Evolutionary conservation across 352 stramenopile genomes (phyloP).

Genomic region (Phytophthora sojae): DNA sequence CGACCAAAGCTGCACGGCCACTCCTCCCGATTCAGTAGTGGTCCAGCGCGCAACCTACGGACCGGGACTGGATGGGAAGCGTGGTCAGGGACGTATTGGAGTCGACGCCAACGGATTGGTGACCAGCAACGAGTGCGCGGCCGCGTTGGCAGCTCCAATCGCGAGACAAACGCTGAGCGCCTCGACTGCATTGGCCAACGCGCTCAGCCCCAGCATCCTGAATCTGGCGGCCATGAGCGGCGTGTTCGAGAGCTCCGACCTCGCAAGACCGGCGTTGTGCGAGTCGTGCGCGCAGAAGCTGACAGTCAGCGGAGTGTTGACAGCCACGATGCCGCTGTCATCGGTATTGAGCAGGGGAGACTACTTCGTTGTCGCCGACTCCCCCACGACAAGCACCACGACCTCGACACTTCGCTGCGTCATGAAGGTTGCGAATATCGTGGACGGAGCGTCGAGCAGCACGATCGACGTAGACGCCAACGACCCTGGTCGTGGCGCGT

Average conservation of each 20-base stretch:
- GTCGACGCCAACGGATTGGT: conserved; percentile 7
- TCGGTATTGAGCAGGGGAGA: conserved; percentile 25
- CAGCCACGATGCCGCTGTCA: conserved; percentile 46
- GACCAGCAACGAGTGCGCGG: conserved; percentile 62
- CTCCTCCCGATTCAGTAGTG: conserved; percentile 28
- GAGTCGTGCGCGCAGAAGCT: conserved; percentile 69
- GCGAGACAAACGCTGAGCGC: conserved; percentile 57
- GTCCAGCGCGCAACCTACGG: conserved; percentile 57
- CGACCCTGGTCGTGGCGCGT: conserved; percentile 37
- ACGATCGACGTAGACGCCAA: conserved; percentile 39
- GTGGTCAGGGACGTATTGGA: conserved; percentile 62
- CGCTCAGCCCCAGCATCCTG: conserved; percentile 40
- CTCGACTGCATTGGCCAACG: conserved; percentile 38
- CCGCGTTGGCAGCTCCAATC: conserved; percentile 47
- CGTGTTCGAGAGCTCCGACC: conserved; percentile 36
- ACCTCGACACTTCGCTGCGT: conserved; percentile 51
- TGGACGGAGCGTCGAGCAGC: conserved; percentile 2
- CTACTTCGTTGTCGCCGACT: conserved; percentile 79
- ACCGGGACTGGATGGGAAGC: conserved; percentile 56
- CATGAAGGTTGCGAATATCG: conserved; percentile 39
- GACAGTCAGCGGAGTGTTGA: conserved; percentile 37
- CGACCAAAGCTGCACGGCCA: conserved; percentile 34
- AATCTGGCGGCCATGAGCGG: conserved; percentile 52
- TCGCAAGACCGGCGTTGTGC: conserved; percentile 50
- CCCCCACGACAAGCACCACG: conserved; percentile 20